A percentile compares a stretch with the other conserved stretches of the same genome.
Evolutionary conservation across 805 yeast species (phyloP).

Genomic region (Torulaspora microellipsoides): DNA sequence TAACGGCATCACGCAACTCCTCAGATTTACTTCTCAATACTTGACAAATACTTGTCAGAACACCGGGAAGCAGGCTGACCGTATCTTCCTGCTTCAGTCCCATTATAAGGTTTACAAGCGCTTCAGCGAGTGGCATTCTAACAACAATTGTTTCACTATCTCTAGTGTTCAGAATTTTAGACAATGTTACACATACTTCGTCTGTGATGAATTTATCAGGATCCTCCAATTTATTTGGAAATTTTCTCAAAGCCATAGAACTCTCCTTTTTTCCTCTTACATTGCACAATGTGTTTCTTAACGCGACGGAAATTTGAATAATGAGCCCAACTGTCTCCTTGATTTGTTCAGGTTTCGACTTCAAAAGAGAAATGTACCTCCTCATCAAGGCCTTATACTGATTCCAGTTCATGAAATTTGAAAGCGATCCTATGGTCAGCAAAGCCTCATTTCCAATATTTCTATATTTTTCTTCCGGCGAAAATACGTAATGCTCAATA

Average conservation of each 20-base stretch:
- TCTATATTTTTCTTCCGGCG: constrained; percentile 53
- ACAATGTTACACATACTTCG: constrained; percentile 59
- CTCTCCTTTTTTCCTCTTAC: constrained; percentile 21
- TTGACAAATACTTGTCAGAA: constrained; percentile 83
- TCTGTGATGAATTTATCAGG: constrained; percentile 46
- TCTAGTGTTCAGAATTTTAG: constrained; percentile 54
- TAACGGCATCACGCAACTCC: constrained; percentile 79
- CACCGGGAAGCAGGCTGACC: constrained; percentile 66
- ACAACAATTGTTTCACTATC: constrained; percentile 74
- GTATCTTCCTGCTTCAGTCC: constrained; percentile 56
- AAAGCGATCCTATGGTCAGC: constrained; percentile 53
- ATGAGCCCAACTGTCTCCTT: constrained; percentile 57
- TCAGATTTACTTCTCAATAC: constrained; percentile 80
- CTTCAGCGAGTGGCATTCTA: constrained; percentile 78
- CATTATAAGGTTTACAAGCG: constrained; percentile 61
- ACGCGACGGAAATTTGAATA: constrained; percentile 51
- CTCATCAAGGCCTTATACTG: constrained; percentile 73
- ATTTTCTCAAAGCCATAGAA: constrained; percentile 25
- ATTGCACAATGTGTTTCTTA: constrained; percentile 35
- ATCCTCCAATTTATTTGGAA: constrained; percentile 37
- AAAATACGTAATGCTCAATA: constrained; percentile 70
- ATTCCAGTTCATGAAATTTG: constrained; percentile 61
- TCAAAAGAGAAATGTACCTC: constrained; percentile 55
- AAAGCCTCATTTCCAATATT: constrained; percentile 65
- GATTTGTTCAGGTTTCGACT: constrained; percentile 44